Base-by-base conservation (phyloP, 257 asterid genomes). In the Gentiana dahurica region DNA sequence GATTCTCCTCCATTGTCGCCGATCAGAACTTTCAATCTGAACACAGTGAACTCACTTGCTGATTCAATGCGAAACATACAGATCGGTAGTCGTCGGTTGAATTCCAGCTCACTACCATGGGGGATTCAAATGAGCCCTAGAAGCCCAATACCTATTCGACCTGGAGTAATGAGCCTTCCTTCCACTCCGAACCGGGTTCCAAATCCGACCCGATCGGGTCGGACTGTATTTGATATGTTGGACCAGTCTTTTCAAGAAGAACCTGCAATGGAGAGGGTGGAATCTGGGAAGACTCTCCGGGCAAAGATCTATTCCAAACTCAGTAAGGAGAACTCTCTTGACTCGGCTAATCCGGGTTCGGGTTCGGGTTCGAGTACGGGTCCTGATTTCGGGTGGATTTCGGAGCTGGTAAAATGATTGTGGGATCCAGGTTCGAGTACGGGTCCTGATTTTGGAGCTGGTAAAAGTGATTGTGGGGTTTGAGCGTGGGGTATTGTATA, bases 201-300 rank as follows among this genome's bases (percentile, higher is more conserved):
- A 24, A 59, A 56, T 3, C 77, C 62, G 6, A 46, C 68, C n/a
- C 77, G 75, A 1, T 54, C 75, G 1, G 84, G 80, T 1, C 59
- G 49, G 48, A 66, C 72, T 11, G 70, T 60, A 0, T 75, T 77
- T 47, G 95, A 80, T 37, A 54, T 66, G 2, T 77, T 82, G 86
- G 88, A 73, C 6, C 57, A 66, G 9, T 35, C 64, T 4, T 69
- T 51, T 54, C 76, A 74, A 51, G 95, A 84, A 64, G 95, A 84
- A 57, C 91, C 91, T 2, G 75, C 34, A 47, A 78, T 87, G 96
- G 95, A 87, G 66, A 65, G 96, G 61, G 96, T 87, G 0, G 96
- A 87, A 66, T 87, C 96, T 1, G 96, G 96, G 4, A 63, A 66
- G 50, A 84, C 75, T 55, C 80, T 87, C 34, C 80, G 96, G 0